phyloP scores from a whole-genome alignment of 148 eudicot genomes.

The Persicaria maculosa region DNA sequence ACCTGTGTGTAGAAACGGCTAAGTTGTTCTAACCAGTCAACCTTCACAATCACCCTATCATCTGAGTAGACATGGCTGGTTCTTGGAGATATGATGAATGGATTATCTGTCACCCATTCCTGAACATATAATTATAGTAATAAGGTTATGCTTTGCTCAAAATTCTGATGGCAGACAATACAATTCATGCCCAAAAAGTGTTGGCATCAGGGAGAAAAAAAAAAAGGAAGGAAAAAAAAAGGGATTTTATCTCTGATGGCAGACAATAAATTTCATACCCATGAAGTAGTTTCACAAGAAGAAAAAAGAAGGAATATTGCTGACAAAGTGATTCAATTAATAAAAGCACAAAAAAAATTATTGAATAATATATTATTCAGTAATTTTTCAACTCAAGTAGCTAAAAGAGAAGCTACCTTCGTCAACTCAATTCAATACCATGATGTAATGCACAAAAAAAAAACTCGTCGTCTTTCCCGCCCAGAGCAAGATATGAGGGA shows the following conservation, averaged over 20 bases:
- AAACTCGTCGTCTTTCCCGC: no score
- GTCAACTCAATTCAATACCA: background rate
- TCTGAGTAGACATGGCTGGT: constrained; percentile 77
- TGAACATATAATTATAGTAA: constrained; percentile 23
- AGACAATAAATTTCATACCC: no score
- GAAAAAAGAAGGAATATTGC: no score
- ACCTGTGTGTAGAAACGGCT: constrained; percentile 87
- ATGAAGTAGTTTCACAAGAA: no score
- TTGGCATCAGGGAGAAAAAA: background rate
- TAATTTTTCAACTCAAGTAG: background rate
- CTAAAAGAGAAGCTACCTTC: background rate
- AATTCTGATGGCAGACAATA: background rate
- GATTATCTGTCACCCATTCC: constrained; percentile 96
- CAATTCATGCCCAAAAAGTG: background rate
- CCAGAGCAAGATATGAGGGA: no score
- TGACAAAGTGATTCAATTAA: background rate
- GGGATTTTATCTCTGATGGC: no score
- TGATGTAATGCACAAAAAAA: no score
- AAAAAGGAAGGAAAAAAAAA: background rate
- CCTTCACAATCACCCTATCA: constrained; percentile 77
- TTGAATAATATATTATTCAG: background rate
- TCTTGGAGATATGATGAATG: constrained; percentile 95
- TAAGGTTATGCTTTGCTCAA: background rate
- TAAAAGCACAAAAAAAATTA: background rate
- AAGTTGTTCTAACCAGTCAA: constrained; percentile 88